Evolutionary conservation across 2,329 filamentous ascomycete genomes (phyloP).

Genomic region (Hymenoscyphus infarciens): DNA sequence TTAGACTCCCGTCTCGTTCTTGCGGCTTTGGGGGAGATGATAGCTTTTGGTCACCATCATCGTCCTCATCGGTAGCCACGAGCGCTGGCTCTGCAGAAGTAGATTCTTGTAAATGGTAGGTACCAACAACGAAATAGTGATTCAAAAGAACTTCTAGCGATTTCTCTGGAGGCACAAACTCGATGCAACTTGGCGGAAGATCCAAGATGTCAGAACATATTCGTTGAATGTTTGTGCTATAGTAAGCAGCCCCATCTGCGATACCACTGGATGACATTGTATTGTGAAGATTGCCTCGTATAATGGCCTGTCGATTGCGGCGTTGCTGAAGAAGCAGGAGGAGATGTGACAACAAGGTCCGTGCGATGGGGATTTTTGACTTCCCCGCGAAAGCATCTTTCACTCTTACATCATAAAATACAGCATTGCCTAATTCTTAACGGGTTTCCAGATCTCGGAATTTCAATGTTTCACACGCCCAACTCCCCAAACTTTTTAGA

Average conservation of each 20-base stretch:
- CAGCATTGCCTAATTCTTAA: not conserved
- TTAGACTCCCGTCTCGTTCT: conserved; percentile 68
- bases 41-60: conserved; percentile 42
- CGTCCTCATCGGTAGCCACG: conserved; percentile 41
- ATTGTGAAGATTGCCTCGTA: not conserved
- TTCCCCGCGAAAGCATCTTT: not conserved
- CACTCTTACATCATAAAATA: not conserved
- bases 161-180: conserved; percentile 57
- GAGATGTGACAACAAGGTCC: not conserved
- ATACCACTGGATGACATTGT: not conserved
- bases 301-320: not conserved
- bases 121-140: conserved; percentile 71
- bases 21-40: conserved; percentile 44
- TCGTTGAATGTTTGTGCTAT: conserved; percentile 20
- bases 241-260: not conserved
- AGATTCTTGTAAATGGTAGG: conserved; percentile 69
- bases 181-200: conserved; percentile 73
- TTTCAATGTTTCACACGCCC: not conserved
- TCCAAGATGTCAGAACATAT: conserved; percentile 53
- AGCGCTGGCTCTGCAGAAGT: conserved; percentile 44
- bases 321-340: not conserved
- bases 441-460: not conserved
- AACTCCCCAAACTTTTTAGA: not conserved
- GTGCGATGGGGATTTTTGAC: not conserved
- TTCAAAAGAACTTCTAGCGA: not conserved